Conservation (phyloP, 176 grass and related monocot genomes). For the Areca catechu region DNA sequence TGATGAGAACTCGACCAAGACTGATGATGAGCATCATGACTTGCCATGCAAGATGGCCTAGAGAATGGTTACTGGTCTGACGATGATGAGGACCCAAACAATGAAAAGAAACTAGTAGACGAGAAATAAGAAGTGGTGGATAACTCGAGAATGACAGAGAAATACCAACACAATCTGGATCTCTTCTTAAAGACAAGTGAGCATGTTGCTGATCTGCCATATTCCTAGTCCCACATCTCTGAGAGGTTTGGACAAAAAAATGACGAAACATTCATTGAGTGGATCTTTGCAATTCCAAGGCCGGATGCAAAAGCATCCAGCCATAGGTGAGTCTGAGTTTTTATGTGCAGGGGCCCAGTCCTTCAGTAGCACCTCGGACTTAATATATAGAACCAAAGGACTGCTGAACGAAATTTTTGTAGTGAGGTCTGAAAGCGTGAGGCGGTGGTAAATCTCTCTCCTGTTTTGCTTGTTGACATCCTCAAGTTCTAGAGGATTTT, state of each 20-base stretch:
- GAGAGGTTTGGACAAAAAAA: background rate
- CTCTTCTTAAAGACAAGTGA: slow-evolving; percentile 45
- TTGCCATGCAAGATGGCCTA: slow-evolving; percentile 63
- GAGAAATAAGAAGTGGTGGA: slow-evolving; percentile 3
- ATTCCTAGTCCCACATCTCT: background rate
- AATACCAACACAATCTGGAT: slow-evolving; percentile 33
- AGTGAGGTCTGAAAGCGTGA: too few species aligned
- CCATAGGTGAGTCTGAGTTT: background rate
- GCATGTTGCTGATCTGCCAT: slow-evolving; percentile 10
- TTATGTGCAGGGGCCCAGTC: background rate
- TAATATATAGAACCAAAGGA: too few species aligned
- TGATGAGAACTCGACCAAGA: slow-evolving; percentile 74
- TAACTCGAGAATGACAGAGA: background rate
- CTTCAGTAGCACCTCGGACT: too few species aligned
- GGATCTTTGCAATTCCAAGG: background rate
- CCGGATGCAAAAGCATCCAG: background rate
- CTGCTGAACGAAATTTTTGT: too few species aligned
- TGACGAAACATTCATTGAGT: background rate
- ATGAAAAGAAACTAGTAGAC: background rate
- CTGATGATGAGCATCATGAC: slow-evolving; percentile 84
- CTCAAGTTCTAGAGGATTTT: too few species aligned
- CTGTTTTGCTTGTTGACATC: too few species aligned
- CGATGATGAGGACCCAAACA: slow-evolving; percentile 19
- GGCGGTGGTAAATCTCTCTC: too few species aligned
- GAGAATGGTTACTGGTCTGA: slow-evolving; percentile 45